phyloP scores from a whole-genome alignment of 192 early-diverging fungal species.

The Coemansia sp. region DNA sequence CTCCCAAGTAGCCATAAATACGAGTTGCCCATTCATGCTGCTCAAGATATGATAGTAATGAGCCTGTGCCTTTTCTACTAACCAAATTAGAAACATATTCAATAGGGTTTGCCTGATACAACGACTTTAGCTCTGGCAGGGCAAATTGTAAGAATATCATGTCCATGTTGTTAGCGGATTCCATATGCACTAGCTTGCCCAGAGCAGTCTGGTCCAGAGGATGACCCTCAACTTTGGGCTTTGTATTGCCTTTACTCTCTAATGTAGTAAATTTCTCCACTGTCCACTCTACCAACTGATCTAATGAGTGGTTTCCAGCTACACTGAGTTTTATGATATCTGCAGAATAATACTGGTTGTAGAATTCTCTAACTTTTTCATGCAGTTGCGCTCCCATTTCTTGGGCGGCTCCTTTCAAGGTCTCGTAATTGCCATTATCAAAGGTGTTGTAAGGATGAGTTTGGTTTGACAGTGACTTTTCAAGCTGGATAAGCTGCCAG shows the following conservation, averaged over 20 bases:
- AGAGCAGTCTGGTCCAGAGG: constrained; percentile 68
- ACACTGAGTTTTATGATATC: constrained; percentile 89
- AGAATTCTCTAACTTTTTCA: constrained; percentile 76
- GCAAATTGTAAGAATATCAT: no score
- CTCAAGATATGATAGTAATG: not conserved
- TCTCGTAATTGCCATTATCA: constrained; percentile 67
- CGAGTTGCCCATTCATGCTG: not conserved
- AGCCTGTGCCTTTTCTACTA: not conserved
- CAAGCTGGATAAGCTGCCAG: not conserved
- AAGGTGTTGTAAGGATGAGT: constrained; percentile 53
- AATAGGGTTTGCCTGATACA: no score
- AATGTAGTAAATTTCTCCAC: constrained; percentile 77
- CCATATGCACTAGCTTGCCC: constrained; percentile 60
- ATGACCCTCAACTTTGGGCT: constrained; percentile 57
- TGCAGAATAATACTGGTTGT: constrained; percentile 82
- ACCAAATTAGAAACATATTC: no score
- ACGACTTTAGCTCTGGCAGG: no score
- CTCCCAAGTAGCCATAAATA: not conserved
- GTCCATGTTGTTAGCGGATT: no score
- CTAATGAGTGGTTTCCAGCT: constrained; percentile 72
- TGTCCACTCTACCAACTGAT: constrained; percentile 70
- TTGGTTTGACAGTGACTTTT: constrained; percentile 35
- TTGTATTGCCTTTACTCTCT: constrained; percentile 62
- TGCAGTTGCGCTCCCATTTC: no score
- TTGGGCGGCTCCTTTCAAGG: constrained; percentile 59